Evolutionary conservation across 1,284 basidiomycete genomes (phyloP), one percentile per base, ranked within the genome.

Genomic region (Apiotrichum domesticum): DNA sequence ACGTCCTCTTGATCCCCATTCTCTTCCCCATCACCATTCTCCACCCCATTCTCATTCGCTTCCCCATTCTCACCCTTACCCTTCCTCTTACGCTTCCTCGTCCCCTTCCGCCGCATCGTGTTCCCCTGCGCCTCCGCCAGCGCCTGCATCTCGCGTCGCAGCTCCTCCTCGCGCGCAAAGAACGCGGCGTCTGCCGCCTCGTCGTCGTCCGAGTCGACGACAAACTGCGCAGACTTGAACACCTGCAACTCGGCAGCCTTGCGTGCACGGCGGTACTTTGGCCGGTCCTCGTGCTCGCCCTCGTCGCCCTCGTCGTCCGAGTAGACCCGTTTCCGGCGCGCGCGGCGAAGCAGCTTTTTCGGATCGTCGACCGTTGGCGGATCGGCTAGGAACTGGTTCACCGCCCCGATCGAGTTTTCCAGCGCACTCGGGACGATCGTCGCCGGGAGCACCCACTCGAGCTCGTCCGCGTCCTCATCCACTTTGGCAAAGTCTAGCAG

Each of bases 141-240:
- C 51, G 69, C 70, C 45, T 79, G 78, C 61, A 80, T 82, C 67
- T 78, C 79, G 63, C 79, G 78, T 50, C 84, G 76, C 47, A 84
- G 69, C 56, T 68, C 78, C 62, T 81, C 83, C 74, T 94, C 90
- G 64, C 80, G 82, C 66, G 82, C 87, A 61, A 91, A 84, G 80
- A 95, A 95, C 5, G 78, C 81, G 0, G 33, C 33, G 41, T 78
- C 74, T 3, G 66, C 63, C 47, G 87, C 78, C 14, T 71, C 71
- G 54, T 76, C 86, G 80, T 87, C 72, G 67, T 95, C 91, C 64
- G 87, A 89, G 73, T 94, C 90, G 69, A 87, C 83, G 69, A 94
- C 91, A 71, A 93, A 90, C 71, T 90, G 87, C 6, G 91, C 90
- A 10, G 85, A 87, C 76, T 92, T 92, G 80, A 87, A 93, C 55